Percentiles rank a stretch among this genome's conserved stretches.
These are phyloP conservation scores for Hyphopichia buzzinii DNA, from an alignment of 1,139 yeast genomes.

Conservation along the genomic window DNA sequence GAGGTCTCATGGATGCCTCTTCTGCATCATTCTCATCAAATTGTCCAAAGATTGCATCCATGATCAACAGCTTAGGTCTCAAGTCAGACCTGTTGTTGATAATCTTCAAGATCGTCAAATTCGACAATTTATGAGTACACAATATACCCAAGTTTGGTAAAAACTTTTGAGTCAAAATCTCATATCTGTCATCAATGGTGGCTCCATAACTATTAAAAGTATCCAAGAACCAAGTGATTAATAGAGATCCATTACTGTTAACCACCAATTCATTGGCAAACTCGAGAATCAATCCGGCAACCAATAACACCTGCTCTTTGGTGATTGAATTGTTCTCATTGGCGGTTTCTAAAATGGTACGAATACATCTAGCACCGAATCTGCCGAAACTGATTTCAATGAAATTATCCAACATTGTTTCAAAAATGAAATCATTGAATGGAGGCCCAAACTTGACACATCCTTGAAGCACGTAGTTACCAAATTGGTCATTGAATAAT, in stretches of 20 bases:
- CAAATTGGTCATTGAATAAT: slow-evolving; percentile 91
- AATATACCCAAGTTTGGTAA: slow-evolving; percentile 61
- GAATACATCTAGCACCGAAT: slow-evolving; percentile 91
- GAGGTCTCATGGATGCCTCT: slow-evolving; percentile 21
- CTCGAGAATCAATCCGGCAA: slow-evolving; percentile 78
- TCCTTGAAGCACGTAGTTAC: slow-evolving; percentile 93
- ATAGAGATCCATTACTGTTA: slow-evolving; percentile 83
- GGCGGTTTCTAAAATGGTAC: slow-evolving; percentile 84
- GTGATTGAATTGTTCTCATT: slow-evolving; percentile 44
- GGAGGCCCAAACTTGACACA: slow-evolving; percentile 88
- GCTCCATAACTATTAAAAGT: slow-evolving; percentile 69
- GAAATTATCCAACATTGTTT: slow-evolving; percentile 75
- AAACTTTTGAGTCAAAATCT: slow-evolving; percentile 47
- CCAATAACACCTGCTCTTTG: slow-evolving; percentile 65
- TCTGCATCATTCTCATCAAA: slow-evolving; percentile 23
- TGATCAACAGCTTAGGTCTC: slow-evolving; percentile 57
- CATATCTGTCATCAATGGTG: slow-evolving; percentile 29
- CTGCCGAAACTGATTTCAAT: slow-evolving; percentile 83
- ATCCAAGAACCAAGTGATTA: slow-evolving; percentile 93
- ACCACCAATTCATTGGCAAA: slow-evolving; percentile 79
- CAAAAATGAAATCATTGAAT: slow-evolving; percentile 86
- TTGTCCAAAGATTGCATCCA: slow-evolving; percentile 64
- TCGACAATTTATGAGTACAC: slow-evolving; percentile 85
- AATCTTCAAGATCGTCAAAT: slow-evolving; percentile 77
- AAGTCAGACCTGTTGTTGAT: slow-evolving; percentile 68